phyloP scores from a whole-genome alignment of 345 rosid genomes.

The Salix brachista region DNA sequence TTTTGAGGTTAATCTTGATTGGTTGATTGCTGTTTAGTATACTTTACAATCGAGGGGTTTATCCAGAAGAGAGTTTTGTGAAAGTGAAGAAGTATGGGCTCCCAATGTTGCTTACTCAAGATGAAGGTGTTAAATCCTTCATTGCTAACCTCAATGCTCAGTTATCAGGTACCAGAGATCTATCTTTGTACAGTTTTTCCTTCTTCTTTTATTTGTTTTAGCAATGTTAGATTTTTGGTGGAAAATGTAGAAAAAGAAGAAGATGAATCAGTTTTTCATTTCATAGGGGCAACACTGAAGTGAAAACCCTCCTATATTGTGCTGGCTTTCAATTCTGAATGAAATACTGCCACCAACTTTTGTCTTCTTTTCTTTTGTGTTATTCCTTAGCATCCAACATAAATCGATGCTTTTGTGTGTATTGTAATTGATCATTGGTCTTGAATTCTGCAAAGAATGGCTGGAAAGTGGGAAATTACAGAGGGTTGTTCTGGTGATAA shows the following conservation, averaged over 20 bases:
- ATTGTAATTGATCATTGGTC: slow-evolving; percentile 1
- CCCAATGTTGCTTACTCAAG: slow-evolving; percentile 83
- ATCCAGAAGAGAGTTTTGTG: slow-evolving; percentile 84
- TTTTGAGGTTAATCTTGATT: neutral
- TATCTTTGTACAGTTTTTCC: neutral
- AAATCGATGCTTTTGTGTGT: neutral
- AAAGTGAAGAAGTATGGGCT: slow-evolving; percentile 98
- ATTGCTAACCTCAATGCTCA: slow-evolving; percentile 63
- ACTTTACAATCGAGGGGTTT: slow-evolving; percentile 90
- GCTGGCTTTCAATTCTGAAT: neutral
- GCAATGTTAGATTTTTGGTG: no score
- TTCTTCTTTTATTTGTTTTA: neutral
- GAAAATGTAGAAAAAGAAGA: no score
- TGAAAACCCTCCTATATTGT: neutral
- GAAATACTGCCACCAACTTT: neutral
- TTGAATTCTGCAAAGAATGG: slow-evolving; percentile 59
- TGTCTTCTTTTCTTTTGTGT: neutral
- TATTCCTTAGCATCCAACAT: neutral
- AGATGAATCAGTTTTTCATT: neutral
- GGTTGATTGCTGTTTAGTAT: slow-evolving; percentile 46
- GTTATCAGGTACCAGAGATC: slow-evolving; percentile 55
- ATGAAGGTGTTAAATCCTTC: slow-evolving; percentile 82
- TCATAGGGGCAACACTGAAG: neutral
- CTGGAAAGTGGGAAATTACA: slow-evolving; percentile 86
- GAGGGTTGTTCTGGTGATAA: slow-evolving; percentile 78